phyloP scores from a whole-genome alignment of 306 rosid species.

The Benincasa hispida region DNA sequence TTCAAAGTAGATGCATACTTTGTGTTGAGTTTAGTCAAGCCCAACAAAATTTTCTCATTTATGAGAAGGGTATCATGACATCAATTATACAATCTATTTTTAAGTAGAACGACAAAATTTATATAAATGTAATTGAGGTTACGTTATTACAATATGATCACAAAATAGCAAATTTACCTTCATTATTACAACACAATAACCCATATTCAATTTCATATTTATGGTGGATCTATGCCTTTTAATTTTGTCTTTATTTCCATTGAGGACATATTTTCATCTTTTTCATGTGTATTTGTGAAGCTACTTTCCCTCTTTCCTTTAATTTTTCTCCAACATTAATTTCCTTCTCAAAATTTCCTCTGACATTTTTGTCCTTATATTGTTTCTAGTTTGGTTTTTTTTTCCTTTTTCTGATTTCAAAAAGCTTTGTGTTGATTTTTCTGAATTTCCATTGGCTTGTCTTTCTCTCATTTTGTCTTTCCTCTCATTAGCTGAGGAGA shows the following conservation, averaged over 20 bases:
- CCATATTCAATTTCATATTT: background rate
- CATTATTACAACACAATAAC: background rate
- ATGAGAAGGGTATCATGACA: background rate
- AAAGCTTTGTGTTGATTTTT: background rate
- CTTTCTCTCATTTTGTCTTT: conserved; percentile 3
- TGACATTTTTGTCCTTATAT: background rate
- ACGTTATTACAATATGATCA: background rate
- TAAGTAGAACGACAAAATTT: background rate
- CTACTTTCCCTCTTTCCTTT: background rate
- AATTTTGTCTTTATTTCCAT: background rate
- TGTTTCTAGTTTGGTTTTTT: background rate
- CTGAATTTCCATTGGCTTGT: background rate
- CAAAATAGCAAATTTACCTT: background rate
- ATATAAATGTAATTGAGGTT: background rate
- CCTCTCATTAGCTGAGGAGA: background rate
- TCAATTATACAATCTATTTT: background rate
- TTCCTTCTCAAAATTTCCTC: background rate
- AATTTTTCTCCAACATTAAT: background rate
- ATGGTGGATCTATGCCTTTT: background rate
- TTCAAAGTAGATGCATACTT: background rate
- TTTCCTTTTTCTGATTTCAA: background rate
- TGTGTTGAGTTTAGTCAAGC: background rate
- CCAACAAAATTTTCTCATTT: background rate
- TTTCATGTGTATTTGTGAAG: background rate
- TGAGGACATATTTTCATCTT: background rate